Base-by-base conservation (phyloP, 2,329 filamentous ascomycete genomes). In the Cordyceps cicadae region DNA sequence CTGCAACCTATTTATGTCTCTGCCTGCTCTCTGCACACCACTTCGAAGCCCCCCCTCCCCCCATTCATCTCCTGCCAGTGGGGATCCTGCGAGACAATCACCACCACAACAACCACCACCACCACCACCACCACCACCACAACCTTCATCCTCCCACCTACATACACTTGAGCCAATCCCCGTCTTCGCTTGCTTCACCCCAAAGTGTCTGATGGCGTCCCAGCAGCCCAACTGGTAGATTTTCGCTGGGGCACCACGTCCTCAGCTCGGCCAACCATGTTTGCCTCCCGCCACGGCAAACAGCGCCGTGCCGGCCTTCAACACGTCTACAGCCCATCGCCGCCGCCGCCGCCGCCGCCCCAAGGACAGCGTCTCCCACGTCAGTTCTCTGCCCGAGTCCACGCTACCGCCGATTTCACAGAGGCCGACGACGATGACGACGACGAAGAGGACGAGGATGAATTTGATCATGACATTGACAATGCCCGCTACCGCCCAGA, bases 341-440 rank as follows among this genome's bases (percentile, higher is more conserved):
- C 70, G 21, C 71, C 72, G 24, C 71, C 72, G 24, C 24, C 24
- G 37, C 69, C 70, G 19, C 70, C 72, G 9, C 67, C 71, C n/a
- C 34, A 37, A 37, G 34, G 34, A 37, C 67, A 64, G n/a, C 68
- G 64, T 11, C 64, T 65, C 34, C 64, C 66, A 32, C 67, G 66
- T 54, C 67, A 67, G 41, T 67, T 70, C 50, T 63, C 63, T 21
- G 63, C 66, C 37, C 67, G 71, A 60, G 68, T 78, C 63, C 81
- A 84, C 70, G 83, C 84, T 60, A 83, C 81, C 2, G 85, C 84
- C 62, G 85, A 87, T 70, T 87, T 86, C 65, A 87, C 84, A 53
- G 84, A 87, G 68, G 82, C 79, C 43, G 84, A 86, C 62, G 82
- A 85, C 57, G 80, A 79, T 43, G 84, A 86, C 62, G 82, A 85